phyloP scores from a whole-genome alignment of 768 basidiomycete genomes.

The Pisolithus orientalis region DNA sequence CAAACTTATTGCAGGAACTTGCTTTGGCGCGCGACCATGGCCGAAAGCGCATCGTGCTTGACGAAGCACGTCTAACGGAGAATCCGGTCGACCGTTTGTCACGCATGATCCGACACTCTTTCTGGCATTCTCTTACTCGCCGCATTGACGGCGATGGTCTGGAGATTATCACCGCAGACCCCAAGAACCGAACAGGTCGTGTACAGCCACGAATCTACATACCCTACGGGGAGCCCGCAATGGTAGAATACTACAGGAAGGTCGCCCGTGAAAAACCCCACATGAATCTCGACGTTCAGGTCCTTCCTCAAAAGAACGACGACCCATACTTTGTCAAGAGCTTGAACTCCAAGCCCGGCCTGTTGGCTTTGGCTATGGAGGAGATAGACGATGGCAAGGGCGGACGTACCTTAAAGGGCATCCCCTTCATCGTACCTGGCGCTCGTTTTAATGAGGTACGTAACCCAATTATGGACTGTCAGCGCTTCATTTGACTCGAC shows the following conservation, averaged over 20 bases:
- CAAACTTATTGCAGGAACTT: constrained; percentile 97
- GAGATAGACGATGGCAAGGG: constrained; percentile 76
- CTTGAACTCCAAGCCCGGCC: constrained; percentile 89
- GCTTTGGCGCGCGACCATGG: constrained; percentile 94
- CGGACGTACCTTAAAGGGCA: constrained; percentile 79
- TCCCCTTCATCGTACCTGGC: constrained; percentile 96
- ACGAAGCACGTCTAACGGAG: constrained; percentile 94
- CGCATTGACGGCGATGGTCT: constrained; percentile 96
- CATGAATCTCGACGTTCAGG: constrained; percentile 87
- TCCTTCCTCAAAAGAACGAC: constrained; percentile 81
- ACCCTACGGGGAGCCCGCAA: constrained; percentile 85
- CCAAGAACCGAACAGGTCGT: constrained; percentile 91
- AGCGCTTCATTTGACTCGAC: constrained; percentile 3
- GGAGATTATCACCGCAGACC: constrained; percentile 96
- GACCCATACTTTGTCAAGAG: constrained; percentile 88
- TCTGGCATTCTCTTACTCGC: constrained; percentile 96
- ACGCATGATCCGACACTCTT: constrained; percentile 95
- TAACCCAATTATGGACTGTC: constrained; percentile 4
- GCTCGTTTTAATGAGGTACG: constrained; percentile 89
- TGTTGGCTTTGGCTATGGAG: constrained; percentile 93
- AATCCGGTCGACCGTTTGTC: constrained; percentile 96
- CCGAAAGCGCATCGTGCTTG: constrained; percentile 94
- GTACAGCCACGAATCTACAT: constrained; percentile 92
- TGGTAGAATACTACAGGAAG: constrained; percentile 92
- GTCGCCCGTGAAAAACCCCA: constrained; percentile 91